Percentiles rank a stretch among this genome's conserved stretches.
Conservation (phyloP, 2,329 filamentous ascomycete species). For the Trichoderma hamatum region DNA sequence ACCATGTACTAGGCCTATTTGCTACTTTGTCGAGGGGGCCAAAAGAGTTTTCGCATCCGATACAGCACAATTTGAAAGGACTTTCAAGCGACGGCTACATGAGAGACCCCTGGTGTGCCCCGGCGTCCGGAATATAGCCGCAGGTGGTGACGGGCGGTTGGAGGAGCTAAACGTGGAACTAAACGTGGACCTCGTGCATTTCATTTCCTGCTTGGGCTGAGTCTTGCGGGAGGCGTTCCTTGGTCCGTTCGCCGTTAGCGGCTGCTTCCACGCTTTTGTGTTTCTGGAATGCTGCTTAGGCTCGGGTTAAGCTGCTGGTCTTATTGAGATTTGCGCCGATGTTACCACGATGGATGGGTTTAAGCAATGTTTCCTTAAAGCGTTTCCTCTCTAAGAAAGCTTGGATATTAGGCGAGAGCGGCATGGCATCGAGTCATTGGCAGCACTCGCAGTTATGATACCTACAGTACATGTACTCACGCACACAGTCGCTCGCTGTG, state of each 20-base stretch:
- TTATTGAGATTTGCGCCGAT: constrained; percentile 14
- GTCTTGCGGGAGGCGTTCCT: constrained; percentile 20
- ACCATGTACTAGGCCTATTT: not conserved
- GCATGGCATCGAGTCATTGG: not conserved
- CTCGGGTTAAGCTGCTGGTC: not conserved
- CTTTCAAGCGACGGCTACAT: constrained; percentile 18
- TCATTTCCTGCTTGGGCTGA: constrained; percentile 23
- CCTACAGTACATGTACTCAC: not conserved
- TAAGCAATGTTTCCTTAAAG: not conserved
- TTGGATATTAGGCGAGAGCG: not conserved
- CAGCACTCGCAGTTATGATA: not conserved
- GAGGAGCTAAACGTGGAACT: constrained; percentile 12
- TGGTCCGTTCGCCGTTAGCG: constrained; percentile 17
- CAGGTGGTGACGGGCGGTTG: not conserved
- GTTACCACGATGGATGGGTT: not conserved
- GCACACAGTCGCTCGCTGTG: not conserved
- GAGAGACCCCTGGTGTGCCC: constrained; percentile 17
- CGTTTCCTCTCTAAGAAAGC: not conserved
- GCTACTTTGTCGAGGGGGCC: not conserved
- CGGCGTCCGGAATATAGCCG: constrained; percentile 15
- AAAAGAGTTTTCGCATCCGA: not conserved
- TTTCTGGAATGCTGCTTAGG: constrained; percentile 17
- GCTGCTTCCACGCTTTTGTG: not conserved
- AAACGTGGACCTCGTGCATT: constrained; percentile 1
- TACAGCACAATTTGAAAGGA: not conserved